Base-by-base conservation (phyloP, 2,329 filamentous ascomycete species). In the Aspergillus felis region DNA sequence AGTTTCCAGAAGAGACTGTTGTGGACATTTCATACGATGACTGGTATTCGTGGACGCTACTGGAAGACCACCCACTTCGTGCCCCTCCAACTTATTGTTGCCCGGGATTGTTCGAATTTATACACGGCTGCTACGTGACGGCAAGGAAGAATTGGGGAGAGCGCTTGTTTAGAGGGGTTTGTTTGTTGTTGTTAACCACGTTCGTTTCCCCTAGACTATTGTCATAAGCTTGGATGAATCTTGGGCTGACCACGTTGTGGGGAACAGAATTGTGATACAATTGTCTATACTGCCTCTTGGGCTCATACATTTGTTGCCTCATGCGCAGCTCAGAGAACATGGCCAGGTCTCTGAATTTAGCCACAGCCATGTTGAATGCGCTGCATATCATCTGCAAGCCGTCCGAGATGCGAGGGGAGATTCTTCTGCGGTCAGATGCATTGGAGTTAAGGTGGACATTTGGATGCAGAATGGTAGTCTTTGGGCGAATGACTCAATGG, bases 11-110 rank as follows among this genome's bases (percentile, higher is more conserved):
- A n/a, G 51, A 59, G 17, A 22, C 48, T 5, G 50, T 57, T 8
- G 60, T 24, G 42, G 22, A 46, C 22, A 22, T 46, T 24, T 4
- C 9, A 14, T 24, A 65, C 22, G 60, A 60, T 35, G 59, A 61
- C 46, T 58, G 50, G 14, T 57, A 59, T 41, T 57, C 62, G 24
- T 61, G 56, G 56, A 46, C 58, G 59, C 51, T 74, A 20, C 57
- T 72, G 1, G 69, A 73, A 17, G 71, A 74, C 27, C 71, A 74
- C 54, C 71, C 71, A 7, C 66, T 73, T 8, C 71, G 71, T 20
- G 68, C 68, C 1, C 60, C 70, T 61, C 71, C 71, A 25, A 66
- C 64, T 3, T 61, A 66, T 22, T 73, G 69, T 56, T 64, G 67
- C 51, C 71, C 71, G 1, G 68, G 66, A 2, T 22, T 72, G 47